Evolutionary conservation across 164 flowering plant genomes (phyloP).

Genomic region (Magnolia sinica): DNA sequence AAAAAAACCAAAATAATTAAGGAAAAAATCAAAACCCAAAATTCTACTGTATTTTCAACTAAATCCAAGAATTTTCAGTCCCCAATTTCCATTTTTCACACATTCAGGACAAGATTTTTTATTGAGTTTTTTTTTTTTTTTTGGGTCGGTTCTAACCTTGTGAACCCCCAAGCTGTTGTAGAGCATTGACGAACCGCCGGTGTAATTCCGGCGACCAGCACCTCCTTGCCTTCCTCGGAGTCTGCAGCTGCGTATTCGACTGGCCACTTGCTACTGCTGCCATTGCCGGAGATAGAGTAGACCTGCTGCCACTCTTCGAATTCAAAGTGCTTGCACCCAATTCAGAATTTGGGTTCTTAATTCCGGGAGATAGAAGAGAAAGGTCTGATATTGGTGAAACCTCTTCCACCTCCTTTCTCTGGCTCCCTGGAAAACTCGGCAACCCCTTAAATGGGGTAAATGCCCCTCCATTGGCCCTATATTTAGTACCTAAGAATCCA

Average conservation of each 20-base stretch:
- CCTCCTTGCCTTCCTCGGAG: constrained; percentile 69
- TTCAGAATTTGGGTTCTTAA: constrained; percentile 29
- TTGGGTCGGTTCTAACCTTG: constrained; percentile 43
- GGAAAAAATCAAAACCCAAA: too few species aligned
- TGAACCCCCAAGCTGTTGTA: constrained; percentile 83
- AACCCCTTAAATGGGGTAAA: constrained; percentile 31
- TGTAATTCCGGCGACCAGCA: constrained; percentile 97
- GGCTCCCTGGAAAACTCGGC: constrained; percentile 21
- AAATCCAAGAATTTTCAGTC: not conserved
- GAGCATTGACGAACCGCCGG: constrained; percentile 65
- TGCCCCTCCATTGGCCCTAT: constrained; percentile 25
- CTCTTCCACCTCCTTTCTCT: constrained; percentile 40
- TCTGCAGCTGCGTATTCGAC: constrained; percentile 30
- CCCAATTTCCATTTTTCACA: not conserved
- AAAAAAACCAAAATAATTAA: too few species aligned
- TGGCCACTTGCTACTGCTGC: constrained; percentile 12
- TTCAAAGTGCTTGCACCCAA: constrained; percentile 24
- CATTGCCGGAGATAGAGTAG: not conserved
- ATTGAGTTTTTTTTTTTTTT: not conserved
- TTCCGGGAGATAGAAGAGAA: constrained; percentile 46
- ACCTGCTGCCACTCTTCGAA: constrained; percentile 23
- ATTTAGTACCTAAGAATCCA: constrained; percentile 22
- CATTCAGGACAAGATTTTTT: not conserved
- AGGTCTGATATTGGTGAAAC: constrained; percentile 34
- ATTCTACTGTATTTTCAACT: not conserved